A percentile compares a stretch with the other conserved stretches of the same genome.
These are phyloP conservation scores for Pyrus betulifolia DNA, from an alignment of 306 rosid species.

Conservation along the genomic window DNA sequence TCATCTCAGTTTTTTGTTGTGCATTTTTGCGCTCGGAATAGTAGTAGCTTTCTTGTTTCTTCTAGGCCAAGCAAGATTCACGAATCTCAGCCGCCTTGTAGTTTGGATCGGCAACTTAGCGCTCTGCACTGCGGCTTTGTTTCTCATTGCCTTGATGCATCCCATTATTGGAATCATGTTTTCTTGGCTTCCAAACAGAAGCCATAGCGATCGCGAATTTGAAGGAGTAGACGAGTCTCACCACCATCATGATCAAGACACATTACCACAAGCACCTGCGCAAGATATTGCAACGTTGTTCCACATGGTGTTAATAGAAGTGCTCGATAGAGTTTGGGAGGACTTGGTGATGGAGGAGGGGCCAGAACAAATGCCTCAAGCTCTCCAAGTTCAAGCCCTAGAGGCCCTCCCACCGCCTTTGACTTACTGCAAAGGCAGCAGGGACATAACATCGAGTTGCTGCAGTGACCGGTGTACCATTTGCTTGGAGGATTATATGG, in stretches of 20 bases:
- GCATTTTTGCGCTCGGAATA: slow-evolving; percentile 1
- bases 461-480: slow-evolving; percentile 1
- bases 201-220: not conserved
- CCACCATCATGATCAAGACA: not conserved
- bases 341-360: slow-evolving; percentile 4
- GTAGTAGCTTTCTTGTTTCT: not conserved
- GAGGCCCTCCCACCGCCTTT: not conserved
- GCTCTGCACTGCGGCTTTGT: not conserved
- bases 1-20: not conserved
- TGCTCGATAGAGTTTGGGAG: slow-evolving; percentile 11
- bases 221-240: not conserved
- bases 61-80: not conserved
- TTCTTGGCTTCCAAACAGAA: slow-evolving; percentile 7
- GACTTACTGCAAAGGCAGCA: not conserved
- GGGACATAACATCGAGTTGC: not conserved
- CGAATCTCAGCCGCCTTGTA: not conserved
- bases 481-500: slow-evolving; percentile 2
- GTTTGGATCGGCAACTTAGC: not conserved
- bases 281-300: not conserved
- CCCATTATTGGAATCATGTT: not conserved
- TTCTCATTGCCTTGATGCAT: slow-evolving; percentile 7
- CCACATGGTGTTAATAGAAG: slow-evolving; percentile 4
- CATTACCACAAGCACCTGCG: not conserved
- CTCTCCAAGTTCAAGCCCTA: not conserved
- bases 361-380: not conserved